phyloP scores from a whole-genome alignment of 2,329 filamentous ascomycete species.

The Didymella glomerata region DNA sequence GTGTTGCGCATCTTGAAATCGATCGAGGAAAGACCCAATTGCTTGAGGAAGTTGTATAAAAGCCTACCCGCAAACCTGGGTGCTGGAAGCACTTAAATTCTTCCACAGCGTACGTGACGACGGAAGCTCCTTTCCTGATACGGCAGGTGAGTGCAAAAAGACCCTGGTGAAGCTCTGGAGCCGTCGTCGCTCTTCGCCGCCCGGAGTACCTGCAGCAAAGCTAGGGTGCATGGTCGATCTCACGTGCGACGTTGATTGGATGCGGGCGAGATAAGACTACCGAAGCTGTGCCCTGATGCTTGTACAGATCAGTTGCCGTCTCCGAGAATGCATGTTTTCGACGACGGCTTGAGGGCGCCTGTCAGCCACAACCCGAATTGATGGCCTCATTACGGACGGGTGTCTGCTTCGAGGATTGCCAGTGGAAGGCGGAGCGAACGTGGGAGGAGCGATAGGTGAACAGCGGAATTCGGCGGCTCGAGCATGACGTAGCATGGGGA shows the following conservation, averaged over 20 bases:
- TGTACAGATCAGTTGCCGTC: constrained; percentile 25
- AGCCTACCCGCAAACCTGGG: constrained; percentile 22
- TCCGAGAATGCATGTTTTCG: constrained; percentile 26
- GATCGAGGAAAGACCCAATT: constrained; percentile 9
- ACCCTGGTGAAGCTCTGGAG: constrained; percentile 17
- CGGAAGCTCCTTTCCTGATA: constrained; percentile 42
- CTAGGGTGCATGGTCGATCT: constrained; percentile 29
- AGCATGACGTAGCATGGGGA: constrained; percentile 4
- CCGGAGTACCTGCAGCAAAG: constrained; percentile 43
- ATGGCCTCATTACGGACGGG: constrained; percentile 3
- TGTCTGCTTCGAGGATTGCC: constrained; percentile 9
- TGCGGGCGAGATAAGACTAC: constrained; percentile 34
- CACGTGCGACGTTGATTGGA: constrained; percentile 47
- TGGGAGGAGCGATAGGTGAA: constrained; percentile 25
- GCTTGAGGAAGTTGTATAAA: constrained; percentile 12
- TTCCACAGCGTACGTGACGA: constrained; percentile 15
- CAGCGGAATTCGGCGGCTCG: constrained; percentile 6
- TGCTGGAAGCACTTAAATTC: constrained; percentile 18
- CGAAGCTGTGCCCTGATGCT: constrained; percentile 29
- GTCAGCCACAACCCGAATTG: constrained; percentile 16
- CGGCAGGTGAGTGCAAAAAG: constrained; percentile 40
- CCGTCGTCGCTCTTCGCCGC: constrained; percentile 23
- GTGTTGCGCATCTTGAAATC: constrained; percentile 34
- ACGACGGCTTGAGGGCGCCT: background rate
- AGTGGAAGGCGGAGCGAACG: constrained; percentile 6